These are phyloP conservation scores for Fonsecaea multimorphosa DNA, from an alignment of 2,329 filamentous ascomycete genomes.

Conservation along the genomic window DNA sequence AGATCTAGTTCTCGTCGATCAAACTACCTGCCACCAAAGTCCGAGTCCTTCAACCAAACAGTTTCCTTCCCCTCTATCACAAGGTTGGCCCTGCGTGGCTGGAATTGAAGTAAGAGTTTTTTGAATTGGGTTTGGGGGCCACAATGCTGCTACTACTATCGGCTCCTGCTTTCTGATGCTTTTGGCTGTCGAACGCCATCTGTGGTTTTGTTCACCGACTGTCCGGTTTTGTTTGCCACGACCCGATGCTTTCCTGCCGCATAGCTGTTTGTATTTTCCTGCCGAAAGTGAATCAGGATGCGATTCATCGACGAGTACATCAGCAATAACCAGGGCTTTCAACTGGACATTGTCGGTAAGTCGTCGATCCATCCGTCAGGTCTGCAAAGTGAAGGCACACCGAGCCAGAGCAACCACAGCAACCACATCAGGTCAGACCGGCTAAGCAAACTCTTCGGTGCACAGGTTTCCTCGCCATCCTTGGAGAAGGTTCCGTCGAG, in stretches of 20 bases:
- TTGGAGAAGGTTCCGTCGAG: slow-evolving; percentile 58
- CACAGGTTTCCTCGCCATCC: slow-evolving; percentile 56
- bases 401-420: neutral
- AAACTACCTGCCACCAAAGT: neutral
- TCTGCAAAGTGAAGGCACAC: neutral
- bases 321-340: slow-evolving; percentile 46
- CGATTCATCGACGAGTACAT: slow-evolving; percentile 30
- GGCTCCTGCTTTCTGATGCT: slow-evolving; percentile 4
- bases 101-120: neutral
- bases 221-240: neutral
- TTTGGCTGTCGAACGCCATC: neutral
- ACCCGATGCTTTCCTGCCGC: neutral
- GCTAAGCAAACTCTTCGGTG: slow-evolving; percentile 7
- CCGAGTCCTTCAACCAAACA: neutral
- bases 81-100: slow-evolving; percentile 15
- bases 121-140: neutral
- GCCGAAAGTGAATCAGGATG: slow-evolving; percentile 24
- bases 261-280: neutral
- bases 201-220: neutral
- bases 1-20: neutral
- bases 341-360: slow-evolving; percentile 61
- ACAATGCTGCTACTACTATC: slow-evolving; percentile 12
- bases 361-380: neutral
- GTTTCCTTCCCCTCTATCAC: neutral
- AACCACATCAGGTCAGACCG: neutral